phyloP scores from a whole-genome alignment of 805 yeast genomes.

The Ogataea ganodermae region DNA sequence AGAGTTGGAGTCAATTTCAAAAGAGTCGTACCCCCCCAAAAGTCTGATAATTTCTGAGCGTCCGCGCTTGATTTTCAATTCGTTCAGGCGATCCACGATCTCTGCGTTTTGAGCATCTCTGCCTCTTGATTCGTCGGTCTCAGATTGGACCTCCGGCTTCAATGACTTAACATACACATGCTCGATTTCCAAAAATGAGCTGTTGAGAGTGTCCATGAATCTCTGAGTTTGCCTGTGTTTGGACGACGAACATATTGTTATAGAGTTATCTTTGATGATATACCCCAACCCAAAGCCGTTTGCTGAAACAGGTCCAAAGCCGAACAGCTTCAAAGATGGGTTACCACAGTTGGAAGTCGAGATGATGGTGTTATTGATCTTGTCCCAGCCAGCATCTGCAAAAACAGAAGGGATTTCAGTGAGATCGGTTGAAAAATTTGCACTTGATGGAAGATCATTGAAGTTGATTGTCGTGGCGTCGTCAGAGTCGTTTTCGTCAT shows the following conservation, averaged over 20 bases:
- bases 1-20: slow-evolving; percentile 62
- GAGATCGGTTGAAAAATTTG: slow-evolving; percentile 26
- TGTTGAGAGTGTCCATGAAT: slow-evolving; percentile 66
- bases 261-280: slow-evolving; percentile 76
- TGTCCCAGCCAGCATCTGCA: slow-evolving; percentile 87
- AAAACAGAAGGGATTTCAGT: slow-evolving; percentile 69
- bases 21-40: slow-evolving; percentile 87
- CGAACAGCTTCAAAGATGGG: slow-evolving; percentile 82
- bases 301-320: slow-evolving; percentile 87
- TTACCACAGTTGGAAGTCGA: slow-evolving; percentile 92
- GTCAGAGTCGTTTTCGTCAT: slow-evolving; percentile 33
- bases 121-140: neutral
- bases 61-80: slow-evolving; percentile 21
- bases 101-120: slow-evolving; percentile 19
- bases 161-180: slow-evolving; percentile 44
- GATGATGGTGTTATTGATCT: slow-evolving; percentile 73
- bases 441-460: slow-evolving; percentile 27
- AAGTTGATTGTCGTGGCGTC: slow-evolving; percentile 37
- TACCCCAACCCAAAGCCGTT: slow-evolving; percentile 95
- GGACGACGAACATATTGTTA: slow-evolving; percentile 80
- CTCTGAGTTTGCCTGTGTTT: slow-evolving; percentile 87
- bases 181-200: slow-evolving; percentile 61
- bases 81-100: slow-evolving; percentile 21
- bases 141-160: slow-evolving; percentile 13
- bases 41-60: slow-evolving; percentile 37